These are phyloP conservation scores for Apodospora peruviana DNA, from an alignment of 495 filamentous ascomycete genomes.

Conservation along the genomic window DNA sequence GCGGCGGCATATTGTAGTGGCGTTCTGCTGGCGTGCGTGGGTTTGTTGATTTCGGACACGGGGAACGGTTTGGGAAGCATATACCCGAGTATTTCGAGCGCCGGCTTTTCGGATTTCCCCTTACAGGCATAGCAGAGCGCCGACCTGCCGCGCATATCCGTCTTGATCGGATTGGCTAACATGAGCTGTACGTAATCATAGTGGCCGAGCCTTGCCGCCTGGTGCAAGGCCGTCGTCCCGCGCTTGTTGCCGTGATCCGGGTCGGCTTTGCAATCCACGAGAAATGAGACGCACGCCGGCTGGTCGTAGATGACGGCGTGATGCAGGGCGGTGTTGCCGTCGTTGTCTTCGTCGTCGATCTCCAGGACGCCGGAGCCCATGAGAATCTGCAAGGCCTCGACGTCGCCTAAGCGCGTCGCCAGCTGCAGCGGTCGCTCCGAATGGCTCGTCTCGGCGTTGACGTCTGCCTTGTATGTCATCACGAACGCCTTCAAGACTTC, in stretches of 20 bases:
- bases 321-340: conserved; percentile 16
- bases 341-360: conserved; percentile 14
- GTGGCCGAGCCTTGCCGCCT: conserved; percentile 43
- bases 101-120: conserved; percentile 6
- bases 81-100: conserved; percentile 14
- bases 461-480: background rate
- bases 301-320: conserved; percentile 2
- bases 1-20: conserved; percentile 18
- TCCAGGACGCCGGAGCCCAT: conserved; percentile 3
- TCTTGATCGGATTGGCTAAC: conserved; percentile 28
- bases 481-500: background rate
- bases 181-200: conserved; percentile 42
- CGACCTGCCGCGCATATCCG: conserved; percentile 10
- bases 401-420: background rate
- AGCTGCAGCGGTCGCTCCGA: background rate
- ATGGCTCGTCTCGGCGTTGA: background rate
- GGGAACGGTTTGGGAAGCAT: conserved; percentile 6
- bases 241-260: conserved; percentile 38
- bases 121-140: conserved; percentile 17
- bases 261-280: conserved; percentile 22
- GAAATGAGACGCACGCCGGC: conserved; percentile 1
- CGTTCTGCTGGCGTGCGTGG: conserved; percentile 8
- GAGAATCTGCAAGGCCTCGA: background rate
- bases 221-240: conserved; percentile 48
- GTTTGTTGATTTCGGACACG: conserved; percentile 17